Percentiles rank a stretch among this genome's conserved stretches.
phyloP scores from a whole-genome alignment of 2,329 filamentous ascomycete species.

The Geosmithia putterillii region DNA sequence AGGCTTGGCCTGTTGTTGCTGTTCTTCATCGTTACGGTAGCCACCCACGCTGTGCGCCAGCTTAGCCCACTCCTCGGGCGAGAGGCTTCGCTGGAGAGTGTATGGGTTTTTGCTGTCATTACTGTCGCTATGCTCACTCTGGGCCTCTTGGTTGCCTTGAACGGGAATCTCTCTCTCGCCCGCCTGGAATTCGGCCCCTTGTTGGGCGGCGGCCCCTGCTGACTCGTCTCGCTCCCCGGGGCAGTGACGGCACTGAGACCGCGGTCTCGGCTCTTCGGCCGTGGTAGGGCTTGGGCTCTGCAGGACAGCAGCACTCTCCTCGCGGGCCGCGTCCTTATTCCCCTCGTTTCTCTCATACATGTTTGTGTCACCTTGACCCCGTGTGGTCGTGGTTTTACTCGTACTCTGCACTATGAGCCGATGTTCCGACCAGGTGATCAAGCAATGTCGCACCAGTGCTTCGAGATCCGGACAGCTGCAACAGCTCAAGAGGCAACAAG shows the following conservation, averaged over 20 bases:
- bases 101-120: background rate
- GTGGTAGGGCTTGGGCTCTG: background rate
- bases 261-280: background rate
- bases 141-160: too few species aligned
- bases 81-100: constrained; percentile 21
- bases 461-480: background rate
- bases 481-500: background rate
- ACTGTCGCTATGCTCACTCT: background rate
- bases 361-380: background rate
- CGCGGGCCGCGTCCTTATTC: background rate
- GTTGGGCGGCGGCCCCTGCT: background rate
- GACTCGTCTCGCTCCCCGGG: background rate
- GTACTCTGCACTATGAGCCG: background rate
- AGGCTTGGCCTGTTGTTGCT: constrained; percentile 26
- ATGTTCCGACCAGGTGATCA: background rate
- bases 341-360: background rate
- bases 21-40: constrained; percentile 31
- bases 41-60: constrained; percentile 35
- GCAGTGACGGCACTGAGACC: background rate
- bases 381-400: background rate
- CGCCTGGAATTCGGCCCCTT: background rate
- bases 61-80: constrained; percentile 29
- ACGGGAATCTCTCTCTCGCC: too few species aligned
- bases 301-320: too few species aligned
- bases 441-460: background rate